A percentile compares a stretch with the other conserved stretches of the same genome.
Conservation (phyloP, 2,329 filamentous ascomycete genomes). For the Tolypocladium tropicale region DNA sequence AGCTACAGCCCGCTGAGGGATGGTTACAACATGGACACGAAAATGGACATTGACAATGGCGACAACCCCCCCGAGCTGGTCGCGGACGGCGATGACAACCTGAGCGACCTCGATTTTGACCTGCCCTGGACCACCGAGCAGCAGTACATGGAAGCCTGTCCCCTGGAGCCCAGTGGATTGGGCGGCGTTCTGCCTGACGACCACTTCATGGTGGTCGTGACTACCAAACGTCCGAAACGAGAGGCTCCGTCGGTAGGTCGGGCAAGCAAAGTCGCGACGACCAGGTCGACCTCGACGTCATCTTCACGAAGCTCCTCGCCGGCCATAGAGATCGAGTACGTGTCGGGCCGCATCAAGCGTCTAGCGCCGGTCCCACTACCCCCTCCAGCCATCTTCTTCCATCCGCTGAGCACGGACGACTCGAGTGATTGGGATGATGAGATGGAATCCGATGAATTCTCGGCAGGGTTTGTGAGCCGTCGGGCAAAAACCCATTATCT, state of each 20-base stretch:
- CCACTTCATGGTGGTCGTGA: constrained; percentile 48
- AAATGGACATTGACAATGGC: constrained; percentile 17
- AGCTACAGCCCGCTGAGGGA: constrained; percentile 40
- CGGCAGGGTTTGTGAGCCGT: constrained; percentile 20
- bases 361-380: constrained; percentile 39
- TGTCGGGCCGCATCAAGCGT: constrained; percentile 29
- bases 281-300: background rate
- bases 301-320: background rate
- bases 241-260: constrained; percentile 5
- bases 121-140: constrained; percentile 34
- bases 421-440: constrained; percentile 22
- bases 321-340: constrained; percentile 33
- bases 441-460: constrained; percentile 16
- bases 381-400: constrained; percentile 41
- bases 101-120: constrained; percentile 31
- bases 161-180: constrained; percentile 47
- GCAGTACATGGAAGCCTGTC: constrained; percentile 25
- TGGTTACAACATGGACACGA: constrained; percentile 7
- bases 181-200: constrained; percentile 53
- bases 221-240: constrained; percentile 32
- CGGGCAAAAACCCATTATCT: constrained; percentile 27
- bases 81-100: constrained; percentile 22
- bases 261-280: constrained; percentile 12
- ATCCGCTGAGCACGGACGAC: constrained; percentile 32
- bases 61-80: constrained; percentile 18